Base-by-base conservation (phyloP, 352 stramenopile genomes). In the Phytophthora pini region DNA sequence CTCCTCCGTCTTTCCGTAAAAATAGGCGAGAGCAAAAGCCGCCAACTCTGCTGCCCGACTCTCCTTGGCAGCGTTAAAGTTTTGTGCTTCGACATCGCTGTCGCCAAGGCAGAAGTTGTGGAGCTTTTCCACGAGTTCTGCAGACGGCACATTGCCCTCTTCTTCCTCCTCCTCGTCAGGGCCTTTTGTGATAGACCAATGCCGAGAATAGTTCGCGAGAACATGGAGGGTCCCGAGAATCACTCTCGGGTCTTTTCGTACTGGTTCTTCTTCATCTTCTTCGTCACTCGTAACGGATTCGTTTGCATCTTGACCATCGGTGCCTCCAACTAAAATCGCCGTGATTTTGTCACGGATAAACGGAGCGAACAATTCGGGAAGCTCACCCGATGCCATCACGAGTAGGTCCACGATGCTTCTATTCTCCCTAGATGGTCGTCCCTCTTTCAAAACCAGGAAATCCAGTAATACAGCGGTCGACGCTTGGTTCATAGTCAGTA, bases 401-500 rank as follows among this genome's bases (percentile, higher is more conserved):
- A 94, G 29, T 24, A 94, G 29, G 5, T 91, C 81, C 4, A 80
- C 75, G 29, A 90, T 53, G 22, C 61, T 76, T 9, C 82, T 82
- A 53, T 88, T 90, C 44, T 89, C 72, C 36, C 68, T 76, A 7
- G 69, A 64, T 13, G 65, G 63, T 1, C 65, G 65, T 9, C 64
- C 56, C 2, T 65, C 54, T 11, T 57, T 77, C 8, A 61, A 39
- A 15, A 74, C 51, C 31, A 90, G 83, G n/a, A 75, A 84, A 11
- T 71, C 56, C 31, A 92, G 44, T 20, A 78, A 80, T 7, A 52
- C 53, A 55, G 47, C 53, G 9, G 89, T 54, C 0, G 67, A 80
- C 40, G 51, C 44, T 47, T 83, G 70, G 59, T 77, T 94, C 9
- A 95, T 61, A 1, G 87, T 93, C 22, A 93, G 58, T 22, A 92